Evolutionary conservation across 768 basidiomycete species (phyloP).

Genomic region (Lactarius sanguifluus): DNA sequence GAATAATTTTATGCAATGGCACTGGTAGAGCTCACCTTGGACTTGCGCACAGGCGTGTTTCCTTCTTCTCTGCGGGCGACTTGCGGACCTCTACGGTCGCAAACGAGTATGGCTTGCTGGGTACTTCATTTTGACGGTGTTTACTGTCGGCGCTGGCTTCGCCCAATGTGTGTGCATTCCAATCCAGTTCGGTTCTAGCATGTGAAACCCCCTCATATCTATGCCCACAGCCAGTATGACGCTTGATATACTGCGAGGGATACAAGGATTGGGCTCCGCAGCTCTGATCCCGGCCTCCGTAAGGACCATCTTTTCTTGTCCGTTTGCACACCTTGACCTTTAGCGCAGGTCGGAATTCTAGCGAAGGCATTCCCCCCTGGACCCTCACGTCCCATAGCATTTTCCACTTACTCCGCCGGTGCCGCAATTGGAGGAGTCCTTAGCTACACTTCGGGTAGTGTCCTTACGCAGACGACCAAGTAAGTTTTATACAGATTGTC

Average conservation of each 20-base stretch:
- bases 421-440: constrained; percentile 78
- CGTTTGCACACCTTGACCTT: constrained; percentile 12
- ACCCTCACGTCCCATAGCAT: constrained; percentile 67
- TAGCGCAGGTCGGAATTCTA: constrained; percentile 70
- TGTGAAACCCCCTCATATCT: neutral
- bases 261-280: constrained; percentile 80
- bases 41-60: constrained; percentile 60
- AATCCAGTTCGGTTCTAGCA: neutral
- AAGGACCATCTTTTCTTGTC: constrained; percentile 31
- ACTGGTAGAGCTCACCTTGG: neutral
- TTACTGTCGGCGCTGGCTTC: constrained; percentile 67
- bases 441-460: constrained; percentile 69
- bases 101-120: constrained; percentile 67
- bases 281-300: constrained; percentile 75
- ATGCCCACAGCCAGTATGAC: constrained; percentile 50
- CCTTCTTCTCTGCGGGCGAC: constrained; percentile 70
- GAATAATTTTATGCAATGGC: constrained; percentile 26
- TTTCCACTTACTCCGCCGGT: constrained; percentile 82
- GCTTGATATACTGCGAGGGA: constrained; percentile 68
- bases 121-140: constrained; percentile 49
- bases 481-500: neutral
- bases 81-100: constrained; percentile 79
- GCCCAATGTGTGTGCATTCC: constrained; percentile 43
- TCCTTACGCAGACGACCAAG: constrained; percentile 47
- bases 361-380: constrained; percentile 76